phyloP scores from a whole-genome alignment of 352 stramenopile genomes.

The Globisporangium camurandrum region DNA sequence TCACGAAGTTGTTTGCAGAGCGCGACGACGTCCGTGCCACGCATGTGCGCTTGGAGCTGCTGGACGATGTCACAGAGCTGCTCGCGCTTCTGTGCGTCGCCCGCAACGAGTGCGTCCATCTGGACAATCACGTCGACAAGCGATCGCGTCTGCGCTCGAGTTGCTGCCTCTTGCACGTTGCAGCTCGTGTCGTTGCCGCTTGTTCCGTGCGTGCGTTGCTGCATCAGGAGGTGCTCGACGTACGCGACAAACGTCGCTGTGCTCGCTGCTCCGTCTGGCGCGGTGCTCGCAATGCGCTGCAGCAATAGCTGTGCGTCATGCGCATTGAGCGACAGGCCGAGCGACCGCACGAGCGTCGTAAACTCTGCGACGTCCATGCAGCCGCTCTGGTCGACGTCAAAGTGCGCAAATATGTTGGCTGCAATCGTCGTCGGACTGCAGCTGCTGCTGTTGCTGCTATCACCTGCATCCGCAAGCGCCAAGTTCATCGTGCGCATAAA shows the following conservation, averaged over 20 bases:
- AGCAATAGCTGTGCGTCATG: conserved; percentile 39
- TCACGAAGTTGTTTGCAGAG: conserved; percentile 23
- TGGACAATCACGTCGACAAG: conserved; percentile 16
- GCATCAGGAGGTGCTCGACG: conserved; percentile 10
- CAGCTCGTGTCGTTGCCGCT: background rate
- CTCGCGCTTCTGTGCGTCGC: conserved; percentile 13
- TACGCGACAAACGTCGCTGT: conserved; percentile 23
- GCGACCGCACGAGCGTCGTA: conserved; percentile 18
- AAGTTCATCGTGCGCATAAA: conserved; percentile 44
- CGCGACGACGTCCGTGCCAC: conserved; percentile 14
- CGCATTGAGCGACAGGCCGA: conserved; percentile 37
- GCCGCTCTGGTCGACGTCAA: conserved; percentile 44
- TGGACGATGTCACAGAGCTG: conserved; percentile 30
- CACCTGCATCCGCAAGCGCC: conserved; percentile 12
- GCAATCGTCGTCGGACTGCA: conserved; percentile 7
- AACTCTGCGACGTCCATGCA: conserved; percentile 58
- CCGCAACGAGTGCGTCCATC: conserved; percentile 10
- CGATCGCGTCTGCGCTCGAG: background rate
- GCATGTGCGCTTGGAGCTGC: conserved; percentile 39
- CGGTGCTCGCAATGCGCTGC: conserved; percentile 25
- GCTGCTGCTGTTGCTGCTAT: conserved; percentile 13
- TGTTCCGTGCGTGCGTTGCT: background rate
- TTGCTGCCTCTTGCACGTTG: too few relatives aligned
- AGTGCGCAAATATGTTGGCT: conserved; percentile 43
- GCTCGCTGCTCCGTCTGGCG: conserved; percentile 14